phyloP scores from a whole-genome alignment of 306 rosid species.

The Oemleria cerasiformis region DNA sequence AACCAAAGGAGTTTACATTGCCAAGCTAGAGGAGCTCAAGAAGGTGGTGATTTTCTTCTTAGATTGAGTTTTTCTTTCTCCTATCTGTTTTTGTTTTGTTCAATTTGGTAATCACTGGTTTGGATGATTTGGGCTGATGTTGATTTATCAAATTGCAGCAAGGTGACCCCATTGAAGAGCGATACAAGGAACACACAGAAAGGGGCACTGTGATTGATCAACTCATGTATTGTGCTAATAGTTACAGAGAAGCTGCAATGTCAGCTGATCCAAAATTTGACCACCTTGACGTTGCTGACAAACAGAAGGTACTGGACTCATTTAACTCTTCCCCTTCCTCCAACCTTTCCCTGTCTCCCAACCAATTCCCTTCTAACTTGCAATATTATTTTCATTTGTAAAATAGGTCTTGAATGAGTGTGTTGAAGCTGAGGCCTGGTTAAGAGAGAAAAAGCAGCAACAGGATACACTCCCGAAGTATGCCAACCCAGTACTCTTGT shows the following conservation, averaged over 20 bases:
- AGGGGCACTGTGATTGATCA: constrained; percentile 72
- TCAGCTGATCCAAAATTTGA: constrained; percentile 71
- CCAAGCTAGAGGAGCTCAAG: constrained; percentile 90
- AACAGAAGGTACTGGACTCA: constrained; percentile 55
- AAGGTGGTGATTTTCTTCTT: constrained; percentile 39
- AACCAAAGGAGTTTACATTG: constrained; percentile 85
- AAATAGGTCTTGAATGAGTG: constrained; percentile 73
- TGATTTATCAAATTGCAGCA: constrained; percentile 45
- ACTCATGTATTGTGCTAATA: constrained; percentile 49
- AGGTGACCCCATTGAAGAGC: constrained; percentile 89
- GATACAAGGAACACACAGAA: constrained; percentile 63
- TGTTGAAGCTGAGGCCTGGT: constrained; percentile 86
- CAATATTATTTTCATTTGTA: not conserved
- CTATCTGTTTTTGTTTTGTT: not conserved
- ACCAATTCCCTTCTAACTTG: not conserved
- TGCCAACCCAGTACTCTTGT: constrained; percentile 64
- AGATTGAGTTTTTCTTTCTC: not conserved
- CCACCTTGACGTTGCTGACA: constrained; percentile 77
- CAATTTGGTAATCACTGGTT: not conserved
- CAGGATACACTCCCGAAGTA: constrained; percentile 77
- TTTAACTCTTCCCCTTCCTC: not conserved
- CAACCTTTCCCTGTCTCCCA: not conserved
- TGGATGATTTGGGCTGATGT: constrained; percentile 13
- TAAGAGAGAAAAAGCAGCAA: constrained; percentile 71
- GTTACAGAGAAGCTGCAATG: constrained; percentile 80